Evolutionary conservation across 2,329 filamentous ascomycete genomes (phyloP).

Genomic region (Dryadomyces quercus-mongolicae): DNA sequence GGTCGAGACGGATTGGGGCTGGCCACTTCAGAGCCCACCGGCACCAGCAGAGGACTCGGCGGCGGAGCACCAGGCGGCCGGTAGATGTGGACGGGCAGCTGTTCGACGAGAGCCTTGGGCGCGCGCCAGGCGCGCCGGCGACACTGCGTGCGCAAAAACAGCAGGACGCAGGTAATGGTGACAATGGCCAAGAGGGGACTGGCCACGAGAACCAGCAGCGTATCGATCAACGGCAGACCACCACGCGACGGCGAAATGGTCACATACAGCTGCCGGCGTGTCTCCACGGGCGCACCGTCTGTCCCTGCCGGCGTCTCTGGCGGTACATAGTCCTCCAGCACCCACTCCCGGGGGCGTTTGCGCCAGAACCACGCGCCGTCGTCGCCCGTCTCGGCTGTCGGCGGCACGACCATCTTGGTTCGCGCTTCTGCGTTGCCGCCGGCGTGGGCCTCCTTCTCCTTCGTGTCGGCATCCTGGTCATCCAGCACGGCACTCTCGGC

Average conservation of each 20-base stretch:
- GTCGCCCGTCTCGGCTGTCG: not conserved
- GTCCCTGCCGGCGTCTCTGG: not conserved
- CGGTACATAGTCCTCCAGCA: conserved; percentile 10
- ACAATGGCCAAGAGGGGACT: conserved; percentile 87
- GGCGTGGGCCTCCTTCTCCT: not conserved
- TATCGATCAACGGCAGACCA: conserved; percentile 89
- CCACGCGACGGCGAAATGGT: conserved; percentile 85
- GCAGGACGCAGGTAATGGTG: conserved; percentile 78
- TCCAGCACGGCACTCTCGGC: conserved; percentile 4
- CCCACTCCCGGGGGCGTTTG: conserved; percentile 8
- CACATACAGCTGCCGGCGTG: conserved; percentile 75
- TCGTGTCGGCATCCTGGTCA: conserved; percentile 1
- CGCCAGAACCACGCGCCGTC: conserved; percentile 7
- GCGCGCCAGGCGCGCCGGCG: conserved; percentile 85
- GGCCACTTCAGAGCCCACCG: conserved; percentile 1
- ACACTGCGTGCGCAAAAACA: conserved; percentile 79
- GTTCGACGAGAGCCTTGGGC: conserved; percentile 92
- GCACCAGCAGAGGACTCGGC: not conserved
- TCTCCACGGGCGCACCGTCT: conserved; percentile 20
- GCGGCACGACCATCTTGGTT: not conserved
- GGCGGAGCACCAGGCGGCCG: conserved; percentile 52
- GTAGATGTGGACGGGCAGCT: conserved; percentile 89
- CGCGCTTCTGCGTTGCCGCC: not conserved
- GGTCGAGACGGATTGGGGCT: conserved; percentile 37
- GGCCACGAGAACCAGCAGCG: conserved; percentile 87